These are phyloP conservation scores for Aspergillus sp. DNA, from an alignment of 2,329 filamentous ascomycete species.

Conservation along the genomic window DNA sequence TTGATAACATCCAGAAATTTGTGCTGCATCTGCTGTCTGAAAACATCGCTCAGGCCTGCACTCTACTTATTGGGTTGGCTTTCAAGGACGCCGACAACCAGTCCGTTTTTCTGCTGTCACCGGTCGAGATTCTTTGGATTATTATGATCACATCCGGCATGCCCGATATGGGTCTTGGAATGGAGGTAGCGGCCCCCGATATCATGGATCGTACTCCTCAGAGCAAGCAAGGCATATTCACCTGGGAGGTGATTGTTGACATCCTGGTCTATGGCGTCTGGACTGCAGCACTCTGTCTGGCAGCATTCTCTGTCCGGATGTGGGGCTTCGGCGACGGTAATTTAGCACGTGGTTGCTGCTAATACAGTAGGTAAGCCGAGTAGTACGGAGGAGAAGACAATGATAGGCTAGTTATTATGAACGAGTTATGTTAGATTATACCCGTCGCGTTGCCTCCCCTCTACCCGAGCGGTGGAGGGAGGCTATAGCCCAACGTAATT, in stretches of 20 bases:
- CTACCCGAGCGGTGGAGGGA: too few species aligned
- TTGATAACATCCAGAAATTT: constrained; percentile 84
- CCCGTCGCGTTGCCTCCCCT: too few species aligned
- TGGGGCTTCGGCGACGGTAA: constrained; percentile 58
- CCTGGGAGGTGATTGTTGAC: constrained; percentile 69
- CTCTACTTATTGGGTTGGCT: constrained; percentile 72
- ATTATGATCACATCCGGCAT: too few species aligned
- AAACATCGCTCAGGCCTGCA: constrained; percentile 78
- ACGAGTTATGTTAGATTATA: too few species aligned
- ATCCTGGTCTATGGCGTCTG: constrained; percentile 74
- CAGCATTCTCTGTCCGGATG: constrained; percentile 60
- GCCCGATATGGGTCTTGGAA: too few species aligned
- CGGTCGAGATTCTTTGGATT: constrained; percentile 46
- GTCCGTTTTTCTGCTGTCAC: constrained; percentile 78
- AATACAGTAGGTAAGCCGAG: too few species aligned
- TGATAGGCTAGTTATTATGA: too few species aligned
- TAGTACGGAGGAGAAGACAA: too few species aligned
- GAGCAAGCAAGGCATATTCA: constrained; percentile 67
- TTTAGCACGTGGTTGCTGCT: constrained; percentile 57
- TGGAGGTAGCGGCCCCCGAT: too few species aligned
- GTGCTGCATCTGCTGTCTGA: constrained; percentile 72
- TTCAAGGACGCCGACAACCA: constrained; percentile 69
- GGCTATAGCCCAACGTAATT: too few species aligned
- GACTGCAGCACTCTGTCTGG: constrained; percentile 66
- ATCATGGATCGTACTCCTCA: constrained; percentile 63